These are phyloP conservation scores for Rhododendron simsii DNA, from an alignment of 148 eudicot species.

Conservation along the genomic window DNA sequence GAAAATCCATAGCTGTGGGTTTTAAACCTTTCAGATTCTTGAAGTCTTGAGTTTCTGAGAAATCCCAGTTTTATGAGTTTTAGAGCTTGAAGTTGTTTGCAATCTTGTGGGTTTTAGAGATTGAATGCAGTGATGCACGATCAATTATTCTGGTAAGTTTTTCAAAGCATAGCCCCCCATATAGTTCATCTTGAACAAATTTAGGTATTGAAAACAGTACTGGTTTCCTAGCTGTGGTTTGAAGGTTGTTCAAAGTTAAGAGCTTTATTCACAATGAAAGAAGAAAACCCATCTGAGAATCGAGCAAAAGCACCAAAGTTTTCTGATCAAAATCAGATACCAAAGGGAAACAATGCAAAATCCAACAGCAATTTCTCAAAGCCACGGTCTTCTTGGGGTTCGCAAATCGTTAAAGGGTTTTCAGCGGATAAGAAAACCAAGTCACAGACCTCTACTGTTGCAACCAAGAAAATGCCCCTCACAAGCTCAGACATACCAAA, in stretches of 20 bases:
- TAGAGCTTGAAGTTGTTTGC: not conserved
- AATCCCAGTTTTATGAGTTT: constrained; percentile 7
- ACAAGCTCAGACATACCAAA: constrained; percentile 15
- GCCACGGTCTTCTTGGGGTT: constrained; percentile 57
- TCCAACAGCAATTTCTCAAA: constrained; percentile 30
- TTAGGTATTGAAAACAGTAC: not conserved
- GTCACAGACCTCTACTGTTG: constrained; percentile 17
- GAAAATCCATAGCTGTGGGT: not conserved
- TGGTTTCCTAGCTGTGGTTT: not conserved
- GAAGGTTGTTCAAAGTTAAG: not conserved
- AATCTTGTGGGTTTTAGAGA: constrained; percentile 2
- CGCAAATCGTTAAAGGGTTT: constrained; percentile 60
- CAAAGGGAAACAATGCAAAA: constrained; percentile 32
- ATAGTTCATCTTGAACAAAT: not conserved
- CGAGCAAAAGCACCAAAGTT: constrained; percentile 38
- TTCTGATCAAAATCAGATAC: constrained; percentile 58
- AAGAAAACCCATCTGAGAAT: constrained; percentile 32
- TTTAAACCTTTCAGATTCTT: not conserved
- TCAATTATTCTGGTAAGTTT: not conserved
- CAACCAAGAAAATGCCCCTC: constrained; percentile 27
- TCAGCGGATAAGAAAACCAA: constrained; percentile 42
- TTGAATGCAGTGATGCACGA: not conserved
- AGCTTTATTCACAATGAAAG: constrained; percentile 32
- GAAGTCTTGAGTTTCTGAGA: not conserved
- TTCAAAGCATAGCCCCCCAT: not conserved